Conservation (phyloP, 139 green algal genomes). For the Chlorella sp. region DNA sequence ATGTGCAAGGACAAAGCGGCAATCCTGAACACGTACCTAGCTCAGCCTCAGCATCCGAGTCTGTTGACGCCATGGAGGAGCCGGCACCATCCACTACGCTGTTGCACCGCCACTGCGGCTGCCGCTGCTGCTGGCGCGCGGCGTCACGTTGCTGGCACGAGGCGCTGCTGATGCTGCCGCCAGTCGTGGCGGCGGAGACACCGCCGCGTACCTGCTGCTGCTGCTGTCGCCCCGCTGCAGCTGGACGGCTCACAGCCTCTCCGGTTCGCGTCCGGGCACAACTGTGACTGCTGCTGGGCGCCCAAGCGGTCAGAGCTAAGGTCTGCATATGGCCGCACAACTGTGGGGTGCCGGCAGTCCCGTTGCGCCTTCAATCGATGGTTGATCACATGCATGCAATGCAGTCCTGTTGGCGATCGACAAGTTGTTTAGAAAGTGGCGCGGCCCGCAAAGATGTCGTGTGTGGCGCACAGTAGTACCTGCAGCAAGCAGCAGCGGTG, state of each 20-base stretch:
- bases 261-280: background rate
- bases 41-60: background rate
- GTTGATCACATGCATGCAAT: too few species aligned
- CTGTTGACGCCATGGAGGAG: background rate
- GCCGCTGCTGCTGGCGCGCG: background rate
- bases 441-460: too few species aligned
- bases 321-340: too few species aligned
- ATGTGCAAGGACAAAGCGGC: background rate
- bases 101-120: background rate
- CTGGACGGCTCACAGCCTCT: background rate
- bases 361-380: too few species aligned
- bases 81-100: constrained; percentile 3
- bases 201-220: background rate
- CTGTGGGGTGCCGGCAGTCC: too few species aligned
- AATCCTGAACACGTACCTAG: background rate
- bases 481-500: too few species aligned
- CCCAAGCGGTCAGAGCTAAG: background rate
- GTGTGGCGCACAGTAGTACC: too few species aligned
- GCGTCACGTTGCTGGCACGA: background rate
- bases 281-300: background rate
- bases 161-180: background rate
- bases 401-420: too few species aligned
- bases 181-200: background rate
- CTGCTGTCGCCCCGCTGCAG: background rate
- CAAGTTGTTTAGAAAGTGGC: too few species aligned